phyloP scores from a whole-genome alignment of 2,329 filamentous ascomycete genomes.

The Curvularia lunata region DNA sequence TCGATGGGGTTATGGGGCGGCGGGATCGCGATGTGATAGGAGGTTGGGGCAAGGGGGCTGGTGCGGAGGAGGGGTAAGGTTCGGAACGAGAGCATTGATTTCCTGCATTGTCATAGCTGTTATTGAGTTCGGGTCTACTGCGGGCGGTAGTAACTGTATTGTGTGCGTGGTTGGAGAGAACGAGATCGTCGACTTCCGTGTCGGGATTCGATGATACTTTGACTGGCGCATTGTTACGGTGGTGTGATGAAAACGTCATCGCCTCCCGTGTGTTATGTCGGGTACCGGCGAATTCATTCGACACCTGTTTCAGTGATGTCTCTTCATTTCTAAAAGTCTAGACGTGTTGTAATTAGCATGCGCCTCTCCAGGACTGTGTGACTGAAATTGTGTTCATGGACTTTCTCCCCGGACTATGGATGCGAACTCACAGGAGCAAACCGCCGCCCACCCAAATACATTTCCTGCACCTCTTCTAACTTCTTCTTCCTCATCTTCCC shows the following conservation, averaged over 20 bases:
- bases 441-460: conserved; percentile 2
- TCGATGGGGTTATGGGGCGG: conserved; percentile 1
- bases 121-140: background rate
- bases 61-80: conserved; percentile 7
- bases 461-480: background rate
- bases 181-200: conserved; percentile 8
- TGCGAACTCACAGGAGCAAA: conserved; percentile 12
- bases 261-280: background rate
- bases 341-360: background rate
- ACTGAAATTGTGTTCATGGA: background rate
- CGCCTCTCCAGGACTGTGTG: background rate
- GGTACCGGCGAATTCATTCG: background rate
- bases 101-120: background rate
- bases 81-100: conserved; percentile 4
- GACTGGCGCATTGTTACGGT: background rate
- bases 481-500: background rate
- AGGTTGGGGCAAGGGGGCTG: conserved; percentile 9
- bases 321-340: background rate
- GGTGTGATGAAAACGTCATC: background rate
- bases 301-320: background rate
- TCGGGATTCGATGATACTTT: conserved; percentile 6
- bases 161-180: conserved; percentile 1
- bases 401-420: background rate
- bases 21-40: background rate
- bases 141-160: background rate